Conservation (phyloP, 306 rosid genomes). For the Prunus mira region DNA sequence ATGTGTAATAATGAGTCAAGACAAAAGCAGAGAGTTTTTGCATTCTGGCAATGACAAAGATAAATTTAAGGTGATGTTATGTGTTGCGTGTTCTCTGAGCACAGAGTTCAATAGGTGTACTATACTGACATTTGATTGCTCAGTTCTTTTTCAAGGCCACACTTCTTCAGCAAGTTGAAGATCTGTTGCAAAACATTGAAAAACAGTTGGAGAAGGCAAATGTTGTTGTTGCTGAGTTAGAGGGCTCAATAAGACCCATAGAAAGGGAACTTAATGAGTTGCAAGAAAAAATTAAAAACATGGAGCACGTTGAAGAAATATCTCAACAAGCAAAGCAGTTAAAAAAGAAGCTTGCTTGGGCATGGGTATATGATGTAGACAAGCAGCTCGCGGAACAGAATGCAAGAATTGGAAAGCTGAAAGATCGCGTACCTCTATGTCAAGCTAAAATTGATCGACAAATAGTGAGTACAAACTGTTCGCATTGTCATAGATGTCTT, state of each 20-base stretch:
- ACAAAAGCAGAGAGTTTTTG: slow-evolving; percentile 87
- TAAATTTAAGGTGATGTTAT: slow-evolving; percentile 74
- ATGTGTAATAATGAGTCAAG: slow-evolving; percentile 90
- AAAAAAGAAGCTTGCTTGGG: slow-evolving; percentile 93
- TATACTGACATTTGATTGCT: slow-evolving; percentile 38
- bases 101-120: slow-evolving; percentile 27
- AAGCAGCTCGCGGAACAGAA: slow-evolving; percentile 50
- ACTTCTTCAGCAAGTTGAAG: slow-evolving; percentile 89
- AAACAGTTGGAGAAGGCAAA: slow-evolving; percentile 45
- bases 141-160: slow-evolving; percentile 98
- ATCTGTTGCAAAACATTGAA: slow-evolving; percentile 68
- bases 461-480: slow-evolving; percentile 37
- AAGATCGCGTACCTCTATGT: slow-evolving; percentile 68
- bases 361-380: slow-evolving; percentile 86
- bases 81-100: slow-evolving; percentile 14
- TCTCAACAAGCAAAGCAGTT: slow-evolving; percentile 57
- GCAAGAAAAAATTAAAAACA: slow-evolving; percentile 64
- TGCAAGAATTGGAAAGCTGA: slow-evolving; percentile 52
- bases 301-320: slow-evolving; percentile 85
- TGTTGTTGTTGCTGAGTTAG: slow-evolving; percentile 60
- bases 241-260: slow-evolving; percentile 66
- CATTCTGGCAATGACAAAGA: slow-evolving; percentile 90
- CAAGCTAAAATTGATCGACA: slow-evolving; percentile 69
- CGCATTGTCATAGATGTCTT: neutral
- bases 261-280: slow-evolving; percentile 77